A percentile compares a stretch with the other conserved stretches of the same genome.
Conservation (phyloP, 148 eudicot species). For the Camellia japonica region DNA sequence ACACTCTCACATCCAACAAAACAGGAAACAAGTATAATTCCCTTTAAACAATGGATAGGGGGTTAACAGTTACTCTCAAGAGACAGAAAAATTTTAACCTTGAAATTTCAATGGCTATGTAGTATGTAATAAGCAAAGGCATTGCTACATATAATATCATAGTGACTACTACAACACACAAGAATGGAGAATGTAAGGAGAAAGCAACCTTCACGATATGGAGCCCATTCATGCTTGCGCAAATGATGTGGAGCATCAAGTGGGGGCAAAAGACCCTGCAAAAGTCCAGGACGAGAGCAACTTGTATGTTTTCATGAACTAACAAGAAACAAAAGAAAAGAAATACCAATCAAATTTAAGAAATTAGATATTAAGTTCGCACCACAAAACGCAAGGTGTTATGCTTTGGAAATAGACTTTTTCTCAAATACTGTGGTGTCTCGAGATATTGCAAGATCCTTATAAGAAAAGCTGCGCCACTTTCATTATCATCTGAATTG, state of each 20-base stretch:
- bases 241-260: constrained; percentile 99
- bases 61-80: too few species aligned
- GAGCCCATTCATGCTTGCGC: constrained; percentile 97
- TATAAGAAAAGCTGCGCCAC: constrained; percentile 77
- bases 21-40: too few species aligned
- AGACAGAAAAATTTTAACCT: background rate
- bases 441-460: constrained; percentile 82
- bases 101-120: background rate
- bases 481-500: constrained; percentile 54
- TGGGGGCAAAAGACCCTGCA: constrained; percentile 91
- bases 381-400: constrained; percentile 85
- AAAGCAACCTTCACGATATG: constrained; percentile 79
- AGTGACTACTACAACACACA: background rate
- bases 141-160: background rate
- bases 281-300: constrained; percentile 9
- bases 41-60: too few species aligned
- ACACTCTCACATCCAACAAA: too few species aligned
- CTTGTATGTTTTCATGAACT: background rate
- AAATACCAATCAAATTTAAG: background rate
- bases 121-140: background rate
- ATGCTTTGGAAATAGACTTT: constrained; percentile 63
- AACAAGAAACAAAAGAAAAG: background rate
- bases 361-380: constrained; percentile 18
- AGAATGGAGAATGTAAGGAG: constrained; percentile 7
- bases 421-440: constrained; percentile 93